phyloP scores from a whole-genome alignment of 2,329 filamentous ascomycete genomes.

The Fusarium lyarnte region DNA sequence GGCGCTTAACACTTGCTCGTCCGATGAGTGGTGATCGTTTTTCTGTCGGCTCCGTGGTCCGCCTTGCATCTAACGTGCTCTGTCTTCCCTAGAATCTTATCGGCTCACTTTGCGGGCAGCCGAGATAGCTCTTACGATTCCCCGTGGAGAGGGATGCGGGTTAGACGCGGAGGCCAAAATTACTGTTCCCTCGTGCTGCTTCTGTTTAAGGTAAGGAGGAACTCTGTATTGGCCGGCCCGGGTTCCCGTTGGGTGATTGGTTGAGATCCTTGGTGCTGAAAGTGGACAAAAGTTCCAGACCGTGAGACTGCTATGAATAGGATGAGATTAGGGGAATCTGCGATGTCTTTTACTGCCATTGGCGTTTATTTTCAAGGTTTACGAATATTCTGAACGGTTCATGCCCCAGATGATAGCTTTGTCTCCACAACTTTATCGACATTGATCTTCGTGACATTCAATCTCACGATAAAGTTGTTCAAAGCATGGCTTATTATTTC shows the following conservation, averaged over 20 bases:
- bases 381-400: background rate
- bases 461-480: background rate
- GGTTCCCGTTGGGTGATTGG: conserved; percentile 21
- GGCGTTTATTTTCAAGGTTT: background rate
- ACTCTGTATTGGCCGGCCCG: conserved; percentile 21
- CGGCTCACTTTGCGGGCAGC: conserved; percentile 16
- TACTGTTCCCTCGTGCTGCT: background rate
- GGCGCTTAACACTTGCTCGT: conserved; percentile 5
- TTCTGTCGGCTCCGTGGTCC: conserved; percentile 28
- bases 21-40: background rate
- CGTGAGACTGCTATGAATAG: background rate
- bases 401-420: background rate
- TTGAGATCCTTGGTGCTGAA: conserved; percentile 2
- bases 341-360: background rate
- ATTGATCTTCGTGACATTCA: background rate
- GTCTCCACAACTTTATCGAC: background rate
- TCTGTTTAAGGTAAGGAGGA: background rate
- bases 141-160: background rate
- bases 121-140: conserved; percentile 5
- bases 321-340: background rate
- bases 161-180: conserved; percentile 8
- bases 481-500: background rate
- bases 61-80: background rate
- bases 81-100: background rate
- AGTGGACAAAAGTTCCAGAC: background rate